phyloP scores from a whole-genome alignment of 139 green algal genomes.

The Chlorella vulgaris region DNA sequence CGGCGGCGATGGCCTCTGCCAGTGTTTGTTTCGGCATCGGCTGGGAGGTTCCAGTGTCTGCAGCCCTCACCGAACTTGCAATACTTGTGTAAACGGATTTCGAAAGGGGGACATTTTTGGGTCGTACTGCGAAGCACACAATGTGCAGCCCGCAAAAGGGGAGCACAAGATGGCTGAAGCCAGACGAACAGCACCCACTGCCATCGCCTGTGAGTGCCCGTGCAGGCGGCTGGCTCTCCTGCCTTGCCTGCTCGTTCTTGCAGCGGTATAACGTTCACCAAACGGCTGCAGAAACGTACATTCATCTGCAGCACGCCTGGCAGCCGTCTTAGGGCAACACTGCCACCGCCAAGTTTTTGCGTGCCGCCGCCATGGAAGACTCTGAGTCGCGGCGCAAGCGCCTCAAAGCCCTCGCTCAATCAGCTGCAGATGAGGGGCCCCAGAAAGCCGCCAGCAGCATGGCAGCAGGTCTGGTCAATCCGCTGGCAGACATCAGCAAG shows the following conservation, averaged over 20 bases:
- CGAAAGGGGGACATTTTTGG: too few relatives aligned
- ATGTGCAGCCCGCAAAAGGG: too few relatives aligned
- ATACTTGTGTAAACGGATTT: neutral
- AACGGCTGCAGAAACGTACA: too few relatives aligned
- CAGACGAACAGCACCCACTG: too few relatives aligned
- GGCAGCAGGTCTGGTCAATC: conserved; percentile 12
- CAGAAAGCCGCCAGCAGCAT: neutral
- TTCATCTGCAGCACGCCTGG: neutral
- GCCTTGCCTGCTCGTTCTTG: too few relatives aligned
- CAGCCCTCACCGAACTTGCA: neutral
- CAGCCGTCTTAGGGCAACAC: neutral
- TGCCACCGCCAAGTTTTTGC: too few relatives aligned
- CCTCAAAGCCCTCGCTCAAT: conserved; percentile 26
- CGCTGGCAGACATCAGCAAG: conserved; percentile 9
- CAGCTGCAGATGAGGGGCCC: neutral
- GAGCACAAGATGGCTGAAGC: too few relatives aligned
- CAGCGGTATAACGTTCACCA: too few relatives aligned
- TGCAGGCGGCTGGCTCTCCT: too few relatives aligned
- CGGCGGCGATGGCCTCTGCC: conserved; percentile 17
- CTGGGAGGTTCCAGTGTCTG: too few relatives aligned
- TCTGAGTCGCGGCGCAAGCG: conserved; percentile 40
- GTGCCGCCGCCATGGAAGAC: neutral
- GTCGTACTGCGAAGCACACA: too few relatives aligned
- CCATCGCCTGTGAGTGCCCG: too few relatives aligned
- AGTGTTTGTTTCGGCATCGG: conserved; percentile 16